Evolutionary conservation across 345 rosid species (phyloP).

Genomic region (Erysimum cheiranthoides): DNA sequence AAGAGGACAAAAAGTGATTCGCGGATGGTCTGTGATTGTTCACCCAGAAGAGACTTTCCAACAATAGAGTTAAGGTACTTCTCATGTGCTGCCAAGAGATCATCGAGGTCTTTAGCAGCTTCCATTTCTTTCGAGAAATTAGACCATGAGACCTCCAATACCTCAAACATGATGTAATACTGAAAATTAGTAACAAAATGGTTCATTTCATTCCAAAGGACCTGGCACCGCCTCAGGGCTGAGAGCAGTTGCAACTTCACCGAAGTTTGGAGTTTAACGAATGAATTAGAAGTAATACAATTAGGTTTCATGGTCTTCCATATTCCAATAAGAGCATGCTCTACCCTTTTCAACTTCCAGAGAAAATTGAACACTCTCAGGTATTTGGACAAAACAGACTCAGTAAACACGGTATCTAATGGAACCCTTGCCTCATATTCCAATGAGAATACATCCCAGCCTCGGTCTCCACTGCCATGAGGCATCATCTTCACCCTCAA

Average conservation of each 20-base stretch:
- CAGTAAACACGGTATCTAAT: conserved; percentile 87
- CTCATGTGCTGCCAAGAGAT: conserved; percentile 94
- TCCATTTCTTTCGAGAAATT: conserved; percentile 88
- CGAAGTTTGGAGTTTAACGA: conserved; percentile 70
- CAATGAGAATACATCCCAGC: conserved; percentile 98
- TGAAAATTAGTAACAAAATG: conserved; percentile 97
- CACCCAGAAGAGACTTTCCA: conserved; percentile 93
- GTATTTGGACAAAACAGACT: conserved; percentile 83
- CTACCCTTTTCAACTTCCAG: conserved; percentile 96
- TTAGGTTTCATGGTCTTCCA: conserved; percentile 99
- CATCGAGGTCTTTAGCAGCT: conserved; percentile 93
- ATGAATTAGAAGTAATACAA: conserved; percentile 81
- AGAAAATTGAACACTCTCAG: conserved; percentile 90
- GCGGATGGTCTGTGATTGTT: conserved; percentile 77
- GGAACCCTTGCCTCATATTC: conserved; percentile 97
- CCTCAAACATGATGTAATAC: conserved; percentile 98
- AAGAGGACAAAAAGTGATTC: conserved; percentile 83
- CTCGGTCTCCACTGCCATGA: conserved; percentile 87
- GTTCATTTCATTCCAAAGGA: conserved; percentile 95
- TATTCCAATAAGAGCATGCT: conserved; percentile 94
- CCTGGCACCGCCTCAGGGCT: conserved; percentile 91
- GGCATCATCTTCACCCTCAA: conserved; percentile 95
- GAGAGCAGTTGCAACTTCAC: conserved; percentile 83
- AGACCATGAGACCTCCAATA: conserved; percentile 97
- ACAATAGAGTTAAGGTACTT: conserved; percentile 85